These are phyloP conservation scores for Alopecurus myosuroides DNA, from an alignment of 176 grass and related monocot genomes.

Conservation along the genomic window DNA sequence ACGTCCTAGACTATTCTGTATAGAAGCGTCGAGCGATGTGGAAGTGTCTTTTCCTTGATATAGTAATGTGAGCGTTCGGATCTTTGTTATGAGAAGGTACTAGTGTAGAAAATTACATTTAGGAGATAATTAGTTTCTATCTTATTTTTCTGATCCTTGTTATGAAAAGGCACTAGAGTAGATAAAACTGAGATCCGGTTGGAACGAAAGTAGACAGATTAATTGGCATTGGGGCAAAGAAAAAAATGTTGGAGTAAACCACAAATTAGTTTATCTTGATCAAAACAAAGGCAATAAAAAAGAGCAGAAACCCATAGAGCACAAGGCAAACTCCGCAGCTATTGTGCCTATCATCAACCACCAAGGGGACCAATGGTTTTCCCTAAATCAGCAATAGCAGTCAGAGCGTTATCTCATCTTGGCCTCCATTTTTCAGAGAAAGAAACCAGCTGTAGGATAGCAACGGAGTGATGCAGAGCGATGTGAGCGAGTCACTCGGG, in stretches of 20 bases:
- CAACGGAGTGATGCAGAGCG: neutral
- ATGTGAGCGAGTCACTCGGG: neutral
- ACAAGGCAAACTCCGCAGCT: neutral
- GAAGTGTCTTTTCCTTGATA: no score
- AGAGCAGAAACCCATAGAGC: neutral
- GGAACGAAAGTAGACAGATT: neutral
- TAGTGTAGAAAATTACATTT: no score
- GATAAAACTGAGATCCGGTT: neutral
- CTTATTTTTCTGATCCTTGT: no score
- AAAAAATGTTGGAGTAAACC: neutral
- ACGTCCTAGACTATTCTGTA: no score
- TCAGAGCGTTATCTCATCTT: neutral
- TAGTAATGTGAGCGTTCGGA: no score
- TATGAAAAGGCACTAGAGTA: no score
- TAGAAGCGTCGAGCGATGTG: no score
- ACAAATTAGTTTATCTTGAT: neutral
- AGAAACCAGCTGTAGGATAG: slow-evolving; percentile 11
- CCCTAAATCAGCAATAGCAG: neutral
- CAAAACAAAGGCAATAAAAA: neutral
- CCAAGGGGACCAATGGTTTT: neutral
- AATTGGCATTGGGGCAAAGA: neutral
- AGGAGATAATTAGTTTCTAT: no score
- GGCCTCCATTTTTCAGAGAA: neutral
- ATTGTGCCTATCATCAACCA: neutral
- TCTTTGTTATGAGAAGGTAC: no score